A percentile compares a stretch with the other conserved stretches of the same genome.
These are phyloP conservation scores for Penicillium hesseltinei DNA, from an alignment of 2,329 filamentous ascomycete genomes.

Conservation along the genomic window DNA sequence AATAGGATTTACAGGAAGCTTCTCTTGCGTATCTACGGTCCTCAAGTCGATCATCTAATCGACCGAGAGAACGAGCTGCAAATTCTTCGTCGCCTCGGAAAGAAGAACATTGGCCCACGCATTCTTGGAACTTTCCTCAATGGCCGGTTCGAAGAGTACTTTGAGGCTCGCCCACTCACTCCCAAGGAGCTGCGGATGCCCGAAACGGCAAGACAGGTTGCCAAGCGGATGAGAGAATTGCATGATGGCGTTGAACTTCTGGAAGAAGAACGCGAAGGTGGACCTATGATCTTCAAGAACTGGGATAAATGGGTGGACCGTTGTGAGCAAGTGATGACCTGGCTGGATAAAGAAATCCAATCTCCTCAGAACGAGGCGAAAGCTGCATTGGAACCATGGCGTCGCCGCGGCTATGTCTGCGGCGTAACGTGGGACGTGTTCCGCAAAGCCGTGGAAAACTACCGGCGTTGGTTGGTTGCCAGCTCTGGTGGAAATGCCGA, in stretches of 20 bases:
- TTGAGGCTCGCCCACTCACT: constrained; percentile 79
- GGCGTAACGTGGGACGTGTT: constrained; percentile 82
- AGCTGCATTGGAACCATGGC: constrained; percentile 58
- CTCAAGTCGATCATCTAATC: constrained; percentile 92
- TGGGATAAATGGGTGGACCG: constrained; percentile 89
- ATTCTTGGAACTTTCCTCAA: constrained; percentile 90
- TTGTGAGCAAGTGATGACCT: constrained; percentile 53
- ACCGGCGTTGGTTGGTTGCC: constrained; percentile 69
- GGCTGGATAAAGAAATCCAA: constrained; percentile 59
- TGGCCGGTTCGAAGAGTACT: constrained; percentile 92
- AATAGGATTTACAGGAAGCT: constrained; percentile 58
- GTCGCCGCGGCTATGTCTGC: constrained; percentile 71
- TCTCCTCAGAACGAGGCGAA: constrained; percentile 45
- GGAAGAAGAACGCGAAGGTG: constrained; percentile 70
- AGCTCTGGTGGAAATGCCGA: constrained; percentile 66
- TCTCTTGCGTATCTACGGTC: constrained; percentile 87
- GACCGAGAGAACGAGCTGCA: constrained; percentile 86
- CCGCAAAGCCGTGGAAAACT: constrained; percentile 69
- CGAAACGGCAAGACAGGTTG: constrained; percentile 86
- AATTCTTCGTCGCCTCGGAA: constrained; percentile 79
- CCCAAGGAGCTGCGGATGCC: constrained; percentile 72
- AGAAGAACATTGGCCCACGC: constrained; percentile 89
- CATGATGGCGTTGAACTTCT: constrained; percentile 91
- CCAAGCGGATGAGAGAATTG: constrained; percentile 94
- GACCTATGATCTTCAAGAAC: constrained; percentile 83